phyloP scores from a whole-genome alignment of 495 filamentous ascomycete species.

The Aspergillus ellipticus region DNA sequence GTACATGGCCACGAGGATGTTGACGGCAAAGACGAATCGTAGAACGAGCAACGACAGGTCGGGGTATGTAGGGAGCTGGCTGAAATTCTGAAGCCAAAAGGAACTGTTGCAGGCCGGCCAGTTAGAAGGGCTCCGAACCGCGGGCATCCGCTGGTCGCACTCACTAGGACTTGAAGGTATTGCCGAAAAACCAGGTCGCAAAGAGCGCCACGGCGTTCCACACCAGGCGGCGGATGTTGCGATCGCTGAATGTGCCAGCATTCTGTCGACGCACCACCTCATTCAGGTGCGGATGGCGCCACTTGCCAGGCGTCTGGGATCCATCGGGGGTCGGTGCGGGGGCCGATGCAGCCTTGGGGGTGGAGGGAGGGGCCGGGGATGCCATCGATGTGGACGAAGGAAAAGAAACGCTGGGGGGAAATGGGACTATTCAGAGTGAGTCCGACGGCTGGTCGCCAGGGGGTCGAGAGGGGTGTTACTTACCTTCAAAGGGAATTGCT shows the following conservation, averaged over 20 bases:
- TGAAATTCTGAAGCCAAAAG: conserved; percentile 20
- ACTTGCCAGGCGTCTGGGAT: conserved; percentile 69
- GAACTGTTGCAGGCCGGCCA: conserved; percentile 11
- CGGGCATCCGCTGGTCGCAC: conserved; percentile 13
- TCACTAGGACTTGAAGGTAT: conserved; percentile 36
- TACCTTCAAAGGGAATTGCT: conserved; percentile 9
- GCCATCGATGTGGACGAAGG: conserved; percentile 28
- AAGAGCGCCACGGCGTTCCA: conserved; percentile 60
- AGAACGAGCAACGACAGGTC: conserved; percentile 41
- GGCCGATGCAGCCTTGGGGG: conserved; percentile 56
- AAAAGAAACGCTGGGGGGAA: background rate
- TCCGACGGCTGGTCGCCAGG: background rate
- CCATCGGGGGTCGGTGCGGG: conserved; percentile 41
- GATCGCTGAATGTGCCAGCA: conserved; percentile 67
- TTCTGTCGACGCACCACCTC: conserved; percentile 74
- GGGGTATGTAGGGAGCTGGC: conserved; percentile 28
- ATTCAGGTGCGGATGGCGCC: conserved; percentile 77
- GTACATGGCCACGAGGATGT: conserved; percentile 59
- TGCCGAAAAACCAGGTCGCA: conserved; percentile 38
- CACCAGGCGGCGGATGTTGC: conserved; percentile 59
- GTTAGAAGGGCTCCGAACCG: conserved; percentile 1
- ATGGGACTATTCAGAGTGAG: conserved; percentile 4
- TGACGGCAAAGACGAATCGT: conserved; percentile 59
- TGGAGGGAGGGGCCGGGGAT: conserved; percentile 47
- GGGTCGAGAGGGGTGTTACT: background rate